Evolutionary conservation across 768 basidiomycete genomes (phyloP).

Genomic region (Ramaria sp.): DNA sequence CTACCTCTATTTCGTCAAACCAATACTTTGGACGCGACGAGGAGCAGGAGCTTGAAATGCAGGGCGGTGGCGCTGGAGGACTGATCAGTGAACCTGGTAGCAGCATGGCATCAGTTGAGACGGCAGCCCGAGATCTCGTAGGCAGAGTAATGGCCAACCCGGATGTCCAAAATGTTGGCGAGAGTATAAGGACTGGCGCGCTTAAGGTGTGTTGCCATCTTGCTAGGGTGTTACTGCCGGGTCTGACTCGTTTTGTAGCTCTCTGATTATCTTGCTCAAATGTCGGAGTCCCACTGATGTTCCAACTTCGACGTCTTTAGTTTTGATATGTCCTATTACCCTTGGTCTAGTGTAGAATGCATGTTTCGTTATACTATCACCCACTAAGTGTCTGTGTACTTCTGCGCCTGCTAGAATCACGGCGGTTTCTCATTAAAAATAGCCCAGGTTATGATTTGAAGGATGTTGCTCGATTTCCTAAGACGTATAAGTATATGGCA

Average conservation of each 20-base stretch:
- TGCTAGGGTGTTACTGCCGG: neutral
- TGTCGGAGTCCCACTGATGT: constrained; percentile 4
- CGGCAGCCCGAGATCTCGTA: constrained; percentile 67
- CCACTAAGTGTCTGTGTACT: too few relatives aligned
- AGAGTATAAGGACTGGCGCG: constrained; percentile 69
- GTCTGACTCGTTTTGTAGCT: constrained; percentile 25
- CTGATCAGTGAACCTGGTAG: constrained; percentile 36
- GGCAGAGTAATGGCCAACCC: constrained; percentile 69
- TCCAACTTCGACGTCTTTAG: neutral
- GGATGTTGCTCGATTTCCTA: too few relatives aligned
- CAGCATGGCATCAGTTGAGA: constrained; percentile 44
- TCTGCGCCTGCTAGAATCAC: too few relatives aligned
- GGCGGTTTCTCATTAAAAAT: too few relatives aligned
- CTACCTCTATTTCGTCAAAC: constrained; percentile 87
- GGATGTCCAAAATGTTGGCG: constrained; percentile 78
- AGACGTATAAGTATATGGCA: too few relatives aligned
- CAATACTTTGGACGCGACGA: constrained; percentile 95
- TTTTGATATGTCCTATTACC: too few relatives aligned
- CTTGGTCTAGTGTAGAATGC: too few relatives aligned
- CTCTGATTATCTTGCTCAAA: constrained; percentile 28
- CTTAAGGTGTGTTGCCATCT: constrained; percentile 51
- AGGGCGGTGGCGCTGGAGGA: constrained; percentile 27
- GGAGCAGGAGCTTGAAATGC: constrained; percentile 44
- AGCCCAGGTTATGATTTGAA: too few relatives aligned
- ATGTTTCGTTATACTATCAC: too few relatives aligned